Evolutionary conservation across 306 rosid genomes (phyloP).

Genomic region (Sphenostylis stenocarpa): DNA sequence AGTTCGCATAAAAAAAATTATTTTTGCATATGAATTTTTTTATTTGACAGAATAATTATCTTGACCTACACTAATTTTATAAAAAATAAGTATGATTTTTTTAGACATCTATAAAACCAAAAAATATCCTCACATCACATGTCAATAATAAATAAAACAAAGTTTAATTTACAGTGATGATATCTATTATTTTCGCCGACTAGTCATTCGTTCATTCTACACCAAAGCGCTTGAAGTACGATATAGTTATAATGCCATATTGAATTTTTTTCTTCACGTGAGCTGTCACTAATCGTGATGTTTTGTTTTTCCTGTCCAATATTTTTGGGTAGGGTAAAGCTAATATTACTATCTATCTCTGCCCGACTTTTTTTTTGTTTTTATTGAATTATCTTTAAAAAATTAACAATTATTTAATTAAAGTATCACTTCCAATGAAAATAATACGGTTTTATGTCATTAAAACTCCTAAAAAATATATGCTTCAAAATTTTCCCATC

Average conservation of each 20-base stretch:
- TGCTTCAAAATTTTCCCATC: too few relatives aligned
- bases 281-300: constrained; percentile 16
- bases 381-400: neutral
- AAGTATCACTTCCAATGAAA: neutral
- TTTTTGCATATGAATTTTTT: too few relatives aligned
- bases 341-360: neutral
- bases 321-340: neutral
- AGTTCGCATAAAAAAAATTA: too few relatives aligned
- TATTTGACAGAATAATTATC: too few relatives aligned
- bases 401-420: neutral
- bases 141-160: too few relatives aligned
- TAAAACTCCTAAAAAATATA: neutral
- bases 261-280: neutral
- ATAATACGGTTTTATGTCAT: neutral
- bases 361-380: neutral
- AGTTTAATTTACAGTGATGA: too few relatives aligned
- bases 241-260: neutral
- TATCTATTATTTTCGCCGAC: constrained; percentile 5
- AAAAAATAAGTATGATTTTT: too few relatives aligned
- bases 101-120: too few relatives aligned
- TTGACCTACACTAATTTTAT: too few relatives aligned
- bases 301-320: constrained; percentile 3
- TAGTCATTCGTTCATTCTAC: neutral
- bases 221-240: neutral
- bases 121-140: too few relatives aligned